Evolutionary conservation across 2,329 filamentous ascomycete species (phyloP), one percentile per base, ranked within the genome.

Genomic region (Venturiaceae sp.): DNA sequence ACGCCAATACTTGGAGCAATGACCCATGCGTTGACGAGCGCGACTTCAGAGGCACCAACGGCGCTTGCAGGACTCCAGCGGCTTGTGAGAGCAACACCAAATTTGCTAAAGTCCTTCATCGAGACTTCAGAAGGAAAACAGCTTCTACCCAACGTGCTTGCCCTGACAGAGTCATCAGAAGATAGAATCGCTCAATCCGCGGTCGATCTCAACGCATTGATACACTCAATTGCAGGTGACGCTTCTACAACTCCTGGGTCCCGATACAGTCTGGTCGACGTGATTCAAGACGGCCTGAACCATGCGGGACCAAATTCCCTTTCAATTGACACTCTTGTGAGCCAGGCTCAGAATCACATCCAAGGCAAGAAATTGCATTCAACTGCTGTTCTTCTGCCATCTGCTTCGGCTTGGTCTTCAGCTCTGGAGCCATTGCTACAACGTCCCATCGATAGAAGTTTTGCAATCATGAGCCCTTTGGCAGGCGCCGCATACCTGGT

Each of bases 391-490:
- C 70, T 92, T 4, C 75, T 94, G 37, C 90, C 90, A 0, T 80
- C 80, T 63, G 72, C 76, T 0, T 73, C 79, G 2, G 72, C 81
- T 9, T 96, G 92, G 91, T 77, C 80, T 64, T 64, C 76, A 14
- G 81, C 87, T 14, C 71, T 96, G 2, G 66, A 69, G 0, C 74
- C 73, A 1, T 79, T 90, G 59, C 71, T 88, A 5, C 69, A 76
- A 32, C 67, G 72, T 1, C 64, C 74, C 1, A 80, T 84, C 2
- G 81, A 83, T 61, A 76, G 81, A 5, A 85, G 89, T 0, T 72
- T 95, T 3, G 83, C 89, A 0, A 81, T 96, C 4, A 89, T 86
- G 2, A 92, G 85, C 66, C 80, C 79, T 26, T 75, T 96, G 6
- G 84, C 83, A 0, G 90, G 90, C 3, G 83, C 83, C 0, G 81